Evolutionary conservation across 352 stramenopile species (phyloP).

Genomic region (Globisporangium camurandrum): DNA sequence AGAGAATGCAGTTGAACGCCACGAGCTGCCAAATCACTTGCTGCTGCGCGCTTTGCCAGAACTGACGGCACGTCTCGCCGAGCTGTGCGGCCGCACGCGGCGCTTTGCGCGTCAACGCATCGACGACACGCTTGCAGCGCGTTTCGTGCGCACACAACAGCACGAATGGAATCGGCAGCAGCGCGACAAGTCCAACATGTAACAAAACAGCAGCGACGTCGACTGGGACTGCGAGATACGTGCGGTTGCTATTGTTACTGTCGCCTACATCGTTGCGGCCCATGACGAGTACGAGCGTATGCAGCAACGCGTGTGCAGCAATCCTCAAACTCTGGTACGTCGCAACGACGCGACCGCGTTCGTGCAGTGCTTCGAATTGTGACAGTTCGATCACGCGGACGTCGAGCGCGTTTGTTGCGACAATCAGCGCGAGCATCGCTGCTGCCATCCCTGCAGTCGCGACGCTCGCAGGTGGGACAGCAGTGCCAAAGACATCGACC

Average conservation of each 20-base stretch:
- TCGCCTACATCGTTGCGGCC: neutral
- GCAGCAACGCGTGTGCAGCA: conserved; percentile 12
- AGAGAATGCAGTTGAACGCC: conserved; percentile 32
- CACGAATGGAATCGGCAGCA: conserved; percentile 25
- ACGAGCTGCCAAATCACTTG: conserved; percentile 41
- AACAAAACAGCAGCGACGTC: conserved; percentile 15
- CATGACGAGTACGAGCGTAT: conserved; percentile 16
- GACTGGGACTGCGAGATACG: conserved; percentile 13
- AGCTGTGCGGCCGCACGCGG: conserved; percentile 1
- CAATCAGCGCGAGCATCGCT: conserved; percentile 23
- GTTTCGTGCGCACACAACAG: conserved; percentile 20
- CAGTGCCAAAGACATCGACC: too few species aligned
- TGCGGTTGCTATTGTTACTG: neutral
- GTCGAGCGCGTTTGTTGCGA: conserved; percentile 25
- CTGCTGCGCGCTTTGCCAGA: conserved; percentile 24
- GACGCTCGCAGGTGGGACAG: conserved; percentile 3
- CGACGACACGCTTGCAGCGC: neutral
- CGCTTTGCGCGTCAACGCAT: neutral
- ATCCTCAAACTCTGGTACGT: conserved; percentile 30
- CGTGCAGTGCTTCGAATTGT: conserved; percentile 27
- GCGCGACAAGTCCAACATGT: conserved; percentile 21
- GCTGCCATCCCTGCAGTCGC: conserved; percentile 10
- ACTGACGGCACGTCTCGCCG: conserved; percentile 11
- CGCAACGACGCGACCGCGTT: conserved; percentile 20
- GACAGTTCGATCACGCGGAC: conserved; percentile 39